These are phyloP conservation scores for Thinopyrum elongatum DNA, from an alignment of 176 grass and related monocot genomes.

Conservation along the genomic window DNA sequence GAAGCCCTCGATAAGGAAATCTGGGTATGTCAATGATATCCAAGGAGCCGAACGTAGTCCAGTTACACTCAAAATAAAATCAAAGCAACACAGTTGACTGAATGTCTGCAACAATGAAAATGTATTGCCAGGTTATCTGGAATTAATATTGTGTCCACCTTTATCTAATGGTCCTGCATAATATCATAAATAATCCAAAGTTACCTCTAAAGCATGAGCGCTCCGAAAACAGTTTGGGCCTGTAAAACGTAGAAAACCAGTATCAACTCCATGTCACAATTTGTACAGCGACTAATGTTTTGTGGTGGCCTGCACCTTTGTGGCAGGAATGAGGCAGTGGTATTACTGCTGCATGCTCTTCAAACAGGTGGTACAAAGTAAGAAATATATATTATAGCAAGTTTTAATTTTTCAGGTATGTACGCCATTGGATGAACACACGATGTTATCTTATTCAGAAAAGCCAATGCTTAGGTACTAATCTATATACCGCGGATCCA, in stretches of 20 bases:
- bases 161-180: not conserved
- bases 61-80: slow-evolving; percentile 58
- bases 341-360: not conserved
- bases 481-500: too few species aligned
- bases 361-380: not conserved
- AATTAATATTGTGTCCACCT: not conserved
- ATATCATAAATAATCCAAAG: slow-evolving; percentile 1
- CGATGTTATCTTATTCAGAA: too few species aligned
- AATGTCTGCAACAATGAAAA: slow-evolving; percentile 67
- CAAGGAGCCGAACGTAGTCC: slow-evolving; percentile 75
- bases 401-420: not conserved
- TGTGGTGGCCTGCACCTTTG: not conserved
- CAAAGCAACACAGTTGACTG: slow-evolving; percentile 83
- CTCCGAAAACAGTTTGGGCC: slow-evolving; percentile 84
- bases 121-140: not conserved
- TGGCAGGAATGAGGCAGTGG: too few species aligned
- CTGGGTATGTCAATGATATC: slow-evolving; percentile 77
- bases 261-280: not conserved
- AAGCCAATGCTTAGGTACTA: too few species aligned
- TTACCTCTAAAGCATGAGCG: slow-evolving; percentile 86
- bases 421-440: too few species aligned
- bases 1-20: slow-evolving; percentile 82
- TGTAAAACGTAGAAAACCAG: slow-evolving; percentile 38
- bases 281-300: not conserved
- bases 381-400: not conserved